A percentile compares a stretch with the other conserved stretches of the same genome.
Evolutionary conservation across 176 grass and related monocot genomes (phyloP).

Genomic region (Oryza officinalis): DNA sequence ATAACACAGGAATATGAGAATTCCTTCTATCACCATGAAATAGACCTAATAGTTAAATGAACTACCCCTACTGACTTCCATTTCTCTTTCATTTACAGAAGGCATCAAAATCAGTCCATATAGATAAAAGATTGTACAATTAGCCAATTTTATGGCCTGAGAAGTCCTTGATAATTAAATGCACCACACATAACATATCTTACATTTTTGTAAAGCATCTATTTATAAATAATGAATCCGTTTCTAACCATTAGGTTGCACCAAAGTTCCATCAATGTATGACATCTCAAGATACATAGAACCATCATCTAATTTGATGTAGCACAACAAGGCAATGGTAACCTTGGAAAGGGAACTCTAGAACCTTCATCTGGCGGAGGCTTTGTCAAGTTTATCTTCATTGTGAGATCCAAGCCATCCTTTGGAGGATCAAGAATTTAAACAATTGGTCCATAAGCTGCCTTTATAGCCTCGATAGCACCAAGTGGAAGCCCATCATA

Average conservation of each 20-base stretch:
- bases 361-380: conserved; percentile 96
- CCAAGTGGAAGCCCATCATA: conserved; percentile 87
- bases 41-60: neutral
- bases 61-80: neutral
- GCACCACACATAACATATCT: conserved; percentile 28
- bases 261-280: no score
- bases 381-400: conserved; percentile 97
- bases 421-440: conserved; percentile 97
- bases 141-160: neutral
- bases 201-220: neutral
- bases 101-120: neutral
- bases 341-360: conserved; percentile 93
- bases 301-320: conserved; percentile 35
- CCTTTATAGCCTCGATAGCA: conserved; percentile 91
- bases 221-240: neutral
- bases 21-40: neutral
- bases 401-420: conserved; percentile 92
- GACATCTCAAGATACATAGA: no score
- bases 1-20: conserved; percentile 2
- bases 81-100: conserved; percentile 25
- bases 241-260: conserved; percentile 24
- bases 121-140: conserved; percentile 8
- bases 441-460: conserved; percentile 75
- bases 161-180: neutral
- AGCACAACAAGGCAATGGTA: conserved; percentile 74